Evolutionary conservation across 352 stramenopile species (phyloP).

Genomic region (Pythium dissimile): DNA sequence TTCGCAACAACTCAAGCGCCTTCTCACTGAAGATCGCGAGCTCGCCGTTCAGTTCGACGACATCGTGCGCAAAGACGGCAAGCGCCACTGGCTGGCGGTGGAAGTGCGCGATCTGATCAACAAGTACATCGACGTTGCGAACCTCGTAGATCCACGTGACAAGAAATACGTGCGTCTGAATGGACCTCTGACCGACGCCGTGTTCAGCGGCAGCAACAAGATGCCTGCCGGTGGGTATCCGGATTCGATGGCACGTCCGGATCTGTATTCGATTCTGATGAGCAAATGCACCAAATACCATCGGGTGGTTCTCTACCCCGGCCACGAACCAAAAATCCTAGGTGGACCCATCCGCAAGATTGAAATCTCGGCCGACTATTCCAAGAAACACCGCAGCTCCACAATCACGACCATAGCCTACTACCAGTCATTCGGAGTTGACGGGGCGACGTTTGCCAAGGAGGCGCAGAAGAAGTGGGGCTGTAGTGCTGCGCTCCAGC

Average conservation of each 20-base stretch:
- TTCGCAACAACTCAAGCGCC: slow-evolving; percentile 46
- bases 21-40: slow-evolving; percentile 34
- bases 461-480: slow-evolving; percentile 84
- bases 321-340: slow-evolving; percentile 59
- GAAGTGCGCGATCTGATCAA: slow-evolving; percentile 60
- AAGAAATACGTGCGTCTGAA: slow-evolving; percentile 73
- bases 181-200: slow-evolving; percentile 55
- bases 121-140: slow-evolving; percentile 55
- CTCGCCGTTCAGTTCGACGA: slow-evolving; percentile 24
- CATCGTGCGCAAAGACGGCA: slow-evolving; percentile 22
- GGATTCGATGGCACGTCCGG: slow-evolving; percentile 47
- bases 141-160: slow-evolving; percentile 52
- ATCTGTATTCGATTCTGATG: slow-evolving; percentile 48
- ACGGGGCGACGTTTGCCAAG: slow-evolving; percentile 62
- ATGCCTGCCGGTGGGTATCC: slow-evolving; percentile 51
- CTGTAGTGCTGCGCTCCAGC: slow-evolving; percentile 54
- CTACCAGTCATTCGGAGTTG: slow-evolving; percentile 81
- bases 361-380: slow-evolving; percentile 56
- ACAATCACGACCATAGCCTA: slow-evolving; percentile 65
- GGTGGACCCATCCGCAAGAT: slow-evolving; percentile 57
- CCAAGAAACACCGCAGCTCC: slow-evolving; percentile 72
- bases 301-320: slow-evolving; percentile 64
- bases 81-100: slow-evolving; percentile 48
- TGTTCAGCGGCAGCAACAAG: slow-evolving; percentile 66
- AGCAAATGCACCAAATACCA: slow-evolving; percentile 70